phyloP scores from a whole-genome alignment of 2,329 filamentous ascomycete genomes.

The Arthrinium puccinioides region DNA sequence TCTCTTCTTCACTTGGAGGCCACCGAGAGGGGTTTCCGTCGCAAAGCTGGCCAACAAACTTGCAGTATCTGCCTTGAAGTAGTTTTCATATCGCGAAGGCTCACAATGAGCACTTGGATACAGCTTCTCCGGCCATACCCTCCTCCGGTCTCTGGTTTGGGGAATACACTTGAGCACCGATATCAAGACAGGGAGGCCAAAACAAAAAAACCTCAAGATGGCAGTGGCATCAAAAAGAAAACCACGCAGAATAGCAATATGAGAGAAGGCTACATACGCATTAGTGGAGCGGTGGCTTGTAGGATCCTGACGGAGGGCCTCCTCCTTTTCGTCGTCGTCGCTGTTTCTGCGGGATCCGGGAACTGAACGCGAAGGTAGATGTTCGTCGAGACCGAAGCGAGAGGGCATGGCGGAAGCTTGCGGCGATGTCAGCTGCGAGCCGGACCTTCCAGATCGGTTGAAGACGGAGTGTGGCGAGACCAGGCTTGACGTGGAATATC shows the following conservation, averaged over 20 bases:
- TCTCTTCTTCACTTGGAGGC: too few relatives aligned
- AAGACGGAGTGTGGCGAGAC: conserved; percentile 72
- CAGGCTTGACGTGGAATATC: conserved; percentile 84
- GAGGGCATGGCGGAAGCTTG: conserved; percentile 38
- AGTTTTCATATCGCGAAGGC: too few relatives aligned
- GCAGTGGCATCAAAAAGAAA: background rate
- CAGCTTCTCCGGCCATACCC: too few relatives aligned
- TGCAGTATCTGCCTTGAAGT: too few relatives aligned
- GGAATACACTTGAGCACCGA: background rate
- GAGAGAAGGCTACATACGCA: conserved; percentile 55
- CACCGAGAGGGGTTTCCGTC: too few relatives aligned
- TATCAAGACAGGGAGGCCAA: background rate
- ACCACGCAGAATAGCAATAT: background rate
- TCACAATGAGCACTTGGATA: too few relatives aligned
- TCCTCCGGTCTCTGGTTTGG: too few relatives aligned
- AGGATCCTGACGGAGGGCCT: conserved; percentile 61
- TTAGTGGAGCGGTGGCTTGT: conserved; percentile 67
- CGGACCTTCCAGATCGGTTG: conserved; percentile 67
- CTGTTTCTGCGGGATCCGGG: conserved; percentile 85
- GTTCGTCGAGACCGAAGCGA: conserved; percentile 54
- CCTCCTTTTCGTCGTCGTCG: conserved; percentile 81
- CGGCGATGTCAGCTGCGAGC: conserved; percentile 75
- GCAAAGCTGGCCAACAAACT: too few relatives aligned
- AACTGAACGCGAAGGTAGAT: conserved; percentile 75
- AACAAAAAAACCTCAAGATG: background rate